These are phyloP conservation scores for Penicillium pancosmium DNA, from an alignment of 495 filamentous ascomycete genomes.

Conservation along the genomic window DNA sequence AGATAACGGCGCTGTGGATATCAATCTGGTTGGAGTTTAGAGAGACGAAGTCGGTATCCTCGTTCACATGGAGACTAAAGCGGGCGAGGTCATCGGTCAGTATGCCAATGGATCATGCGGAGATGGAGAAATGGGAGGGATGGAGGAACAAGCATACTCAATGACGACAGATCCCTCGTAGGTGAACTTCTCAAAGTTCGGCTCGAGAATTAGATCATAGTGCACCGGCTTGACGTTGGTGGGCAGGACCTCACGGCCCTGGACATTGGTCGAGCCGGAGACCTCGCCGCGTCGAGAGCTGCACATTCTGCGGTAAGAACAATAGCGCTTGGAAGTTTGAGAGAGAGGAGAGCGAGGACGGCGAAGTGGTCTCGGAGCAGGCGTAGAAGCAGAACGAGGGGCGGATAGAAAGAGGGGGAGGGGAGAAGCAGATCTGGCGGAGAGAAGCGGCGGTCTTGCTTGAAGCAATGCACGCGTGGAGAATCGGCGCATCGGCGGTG, in stretches of 20 bases:
- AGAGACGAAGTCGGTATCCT: constrained; percentile 83
- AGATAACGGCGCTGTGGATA: constrained; percentile 74
- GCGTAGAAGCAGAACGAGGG: constrained; percentile 30
- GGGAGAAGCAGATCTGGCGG: constrained; percentile 37
- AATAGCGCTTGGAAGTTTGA: constrained; percentile 46
- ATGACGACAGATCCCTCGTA: constrained; percentile 67
- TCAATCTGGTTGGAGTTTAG: constrained; percentile 87
- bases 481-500: constrained; percentile 40
- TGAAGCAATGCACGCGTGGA: constrained; percentile 43
- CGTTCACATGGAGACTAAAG: constrained; percentile 71
- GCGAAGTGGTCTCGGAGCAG: constrained; percentile 23
- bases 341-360: constrained; percentile 34
- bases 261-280: constrained; percentile 54
- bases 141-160: constrained; percentile 48
- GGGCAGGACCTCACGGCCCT: constrained; percentile 65
- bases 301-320: constrained; percentile 56
- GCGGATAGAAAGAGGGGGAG: constrained; percentile 29
- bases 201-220: constrained; percentile 69
- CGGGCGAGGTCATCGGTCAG: constrained; percentile 4
- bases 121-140: background rate
- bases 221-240: constrained; percentile 69
- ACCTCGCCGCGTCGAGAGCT: constrained; percentile 43
- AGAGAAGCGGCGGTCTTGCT: constrained; percentile 47
- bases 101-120: background rate
- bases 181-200: constrained; percentile 63